Evolutionary conservation across 2,329 filamentous ascomycete species (phyloP), one percentile per base, ranked within the genome.

Genomic region (Talaromyces funiculosus): DNA sequence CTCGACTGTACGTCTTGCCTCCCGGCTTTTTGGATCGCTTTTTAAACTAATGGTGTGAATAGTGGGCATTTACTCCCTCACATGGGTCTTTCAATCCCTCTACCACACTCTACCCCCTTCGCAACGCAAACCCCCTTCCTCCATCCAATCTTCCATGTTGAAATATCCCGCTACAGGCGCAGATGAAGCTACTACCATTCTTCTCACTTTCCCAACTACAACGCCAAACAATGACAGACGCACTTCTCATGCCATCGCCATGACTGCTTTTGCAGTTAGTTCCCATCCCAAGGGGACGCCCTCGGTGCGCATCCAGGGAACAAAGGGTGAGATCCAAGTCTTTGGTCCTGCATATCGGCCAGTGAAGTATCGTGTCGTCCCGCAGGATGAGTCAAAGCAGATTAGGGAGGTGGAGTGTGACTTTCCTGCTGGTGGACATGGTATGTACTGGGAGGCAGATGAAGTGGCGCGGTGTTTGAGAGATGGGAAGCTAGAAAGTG

Each of bases 361-460:
- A 2, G 79, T 80, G 22, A 79, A 82, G 66, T 90, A 87, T 73
- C 82, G 79, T 58, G 74, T 92, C 57, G 81, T 92, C 66, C 81
- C 79, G 20, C 20, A n/a, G 22, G 51, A 54, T 40, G 22, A 24
- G 14, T 12, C 33, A 2, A 37, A 29, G 20, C 29, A 54, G 33
- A 40, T 54, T 6, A n/a, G 24, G 10, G 71, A 77, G 42, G 70
- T 76, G 66, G 72, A 74, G 47, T 69, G 66, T 57, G 67, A 70
- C 12, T 77, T 82, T 61, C 84, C 85, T 29, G 82, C 80, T 14
- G 75, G 80, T 66, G 90, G 90, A 10, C 87, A 90, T 65, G 91
- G 90, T 54, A 94, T 95, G 90, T 94, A 90, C 77, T 93, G 88
- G 88, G 89, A 92, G 73, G 90, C 90, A 1, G 90, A 92, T 72